Base-by-base conservation (phyloP, 2,329 filamentous ascomycete genomes). In the Diplodia corticola region DNA sequence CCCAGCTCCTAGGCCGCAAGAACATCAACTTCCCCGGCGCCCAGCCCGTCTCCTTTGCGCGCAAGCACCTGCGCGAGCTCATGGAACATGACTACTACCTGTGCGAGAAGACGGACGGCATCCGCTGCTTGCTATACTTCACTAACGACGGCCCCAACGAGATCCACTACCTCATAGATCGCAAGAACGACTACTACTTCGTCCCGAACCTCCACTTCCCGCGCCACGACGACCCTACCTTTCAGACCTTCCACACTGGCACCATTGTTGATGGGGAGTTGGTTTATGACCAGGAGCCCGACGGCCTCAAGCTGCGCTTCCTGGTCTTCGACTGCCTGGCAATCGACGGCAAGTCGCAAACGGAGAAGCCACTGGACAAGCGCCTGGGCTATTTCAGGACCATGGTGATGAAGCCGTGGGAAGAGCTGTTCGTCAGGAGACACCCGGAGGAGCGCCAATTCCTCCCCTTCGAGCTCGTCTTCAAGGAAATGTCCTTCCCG, bases 101-200 rank as follows among this genome's bases (percentile, higher is more conserved):
- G 70, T 97, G 94, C 83, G 95, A 99, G 80, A 99, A 99, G 82
- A 97, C 94, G 0, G 95, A 99, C 76, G 95, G 95, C 64, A 92
- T 98, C 69, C 89, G 95, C 69, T 97, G 96, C 77, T 86, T 99
- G n/a, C 86, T 99, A 70, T 98, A 96, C 82, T 88, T 95, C 70
- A 92, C 91, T 60, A 81, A 82, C 26, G 84, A 88, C 49, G 76
- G 81, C 5, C 82, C 81, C 64, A 70, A 75, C 57, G 92, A 96
- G 76, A 85, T 89, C 26, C 91, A 95, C 75, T 97, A 97, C 81
- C 85, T 99, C 66, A 97, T 99, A 80, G 94, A 99, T 80, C 92
- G 95, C 75, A 96, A 93, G 80, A 98, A 99, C 80, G 93, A 98
- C 77, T 99, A 95, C 82, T 97, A 94, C 86, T 92, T 86, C 74